phyloP scores from a whole-genome alignment of 2,329 filamentous ascomycete genomes.

The Verticillium nubilum region DNA sequence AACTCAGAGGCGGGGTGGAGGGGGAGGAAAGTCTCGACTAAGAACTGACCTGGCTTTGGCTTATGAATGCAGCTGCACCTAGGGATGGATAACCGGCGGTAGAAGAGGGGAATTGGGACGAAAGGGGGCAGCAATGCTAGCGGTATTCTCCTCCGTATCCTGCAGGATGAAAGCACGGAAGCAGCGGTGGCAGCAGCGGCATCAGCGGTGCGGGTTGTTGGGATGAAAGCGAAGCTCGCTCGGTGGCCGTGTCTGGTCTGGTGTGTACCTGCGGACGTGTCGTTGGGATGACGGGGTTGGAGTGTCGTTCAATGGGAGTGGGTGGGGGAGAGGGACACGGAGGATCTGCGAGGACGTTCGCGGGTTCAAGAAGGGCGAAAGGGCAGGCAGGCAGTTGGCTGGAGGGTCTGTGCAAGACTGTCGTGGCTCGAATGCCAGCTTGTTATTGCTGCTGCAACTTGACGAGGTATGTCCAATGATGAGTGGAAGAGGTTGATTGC shows the following conservation, averaged over 20 bases:
- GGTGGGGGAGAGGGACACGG: neutral
- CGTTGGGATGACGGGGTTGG: neutral
- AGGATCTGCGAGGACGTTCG: constrained; percentile 1
- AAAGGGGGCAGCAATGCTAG: constrained; percentile 5
- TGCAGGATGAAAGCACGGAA: constrained; percentile 14
- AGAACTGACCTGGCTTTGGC: constrained; percentile 16
- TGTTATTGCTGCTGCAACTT: constrained; percentile 17
- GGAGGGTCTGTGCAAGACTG: constrained; percentile 18
- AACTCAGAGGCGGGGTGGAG: constrained; percentile 12
- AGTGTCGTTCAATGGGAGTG: neutral
- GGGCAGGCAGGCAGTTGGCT: constrained; percentile 4
- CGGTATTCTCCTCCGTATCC: constrained; percentile 13
- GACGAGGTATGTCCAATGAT: constrained; percentile 12
- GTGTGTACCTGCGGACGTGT: neutral
- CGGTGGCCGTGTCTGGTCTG: neutral
- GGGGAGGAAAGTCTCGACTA: constrained; percentile 5
- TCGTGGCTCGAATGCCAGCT: constrained; percentile 36
- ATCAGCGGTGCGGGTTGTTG: constrained; percentile 2
- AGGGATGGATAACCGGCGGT: constrained; percentile 2
- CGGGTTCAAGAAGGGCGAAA: constrained; percentile 6
- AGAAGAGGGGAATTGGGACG: constrained; percentile 8
- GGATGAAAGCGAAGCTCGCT: neutral
- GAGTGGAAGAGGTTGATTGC: constrained; percentile 5
- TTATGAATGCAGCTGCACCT: constrained; percentile 1
- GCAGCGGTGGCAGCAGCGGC: constrained; percentile 5